Evolutionary conservation across 2,329 filamentous ascomycete genomes (phyloP), one percentile per base, ranked within the genome.

Genomic region (Lasiodiplodia sp.): DNA sequence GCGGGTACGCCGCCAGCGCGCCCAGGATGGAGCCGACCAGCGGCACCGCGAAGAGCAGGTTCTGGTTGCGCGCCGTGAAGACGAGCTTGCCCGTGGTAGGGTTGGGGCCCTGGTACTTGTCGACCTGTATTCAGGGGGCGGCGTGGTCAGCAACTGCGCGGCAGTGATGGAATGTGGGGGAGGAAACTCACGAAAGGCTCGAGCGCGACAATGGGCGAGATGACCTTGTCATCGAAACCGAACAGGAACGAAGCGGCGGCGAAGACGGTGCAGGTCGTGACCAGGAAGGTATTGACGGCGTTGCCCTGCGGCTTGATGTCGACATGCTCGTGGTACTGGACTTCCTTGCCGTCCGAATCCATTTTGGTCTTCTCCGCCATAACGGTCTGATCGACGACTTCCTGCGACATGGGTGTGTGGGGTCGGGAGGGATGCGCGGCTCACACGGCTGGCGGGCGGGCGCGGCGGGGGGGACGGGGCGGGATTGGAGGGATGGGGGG

Each of bases 21-120:
- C 62, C 62, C 5, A 65, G 62, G 62, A 65, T 65, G 49, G 62
- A 65, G 31, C 62, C 62, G n/a, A 65, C 62, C 47, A 65, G 62
- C 47, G 62, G 62, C 47, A 65, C 62, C 31, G 62, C 62, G 62
- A 65, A 51, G 21, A 65, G 62, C 47, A 65, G 51, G 49, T 65
- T 65, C 49, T 65, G 62, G 62, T 65, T 65, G 47, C 51, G 47
- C 10, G 62, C 62, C n/a, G 62, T 65, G 49, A 65, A 65, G 62
- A 65, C 62, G 47, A 65, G 34, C 23, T 51, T 31, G 47, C 18
- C 14, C 12, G 62, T 65, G 12, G 62, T 65, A 4, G 62, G 62
- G 62, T 65, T 65, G 47, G 11, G 47, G n/a, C 62, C 62, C 37
- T 65, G 62, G 31, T 65, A 65, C 47, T 55, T 52, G 34, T 38